phyloP scores from a whole-genome alignment of 2,329 filamentous ascomycete genomes.

The Diplocarpon mali region DNA sequence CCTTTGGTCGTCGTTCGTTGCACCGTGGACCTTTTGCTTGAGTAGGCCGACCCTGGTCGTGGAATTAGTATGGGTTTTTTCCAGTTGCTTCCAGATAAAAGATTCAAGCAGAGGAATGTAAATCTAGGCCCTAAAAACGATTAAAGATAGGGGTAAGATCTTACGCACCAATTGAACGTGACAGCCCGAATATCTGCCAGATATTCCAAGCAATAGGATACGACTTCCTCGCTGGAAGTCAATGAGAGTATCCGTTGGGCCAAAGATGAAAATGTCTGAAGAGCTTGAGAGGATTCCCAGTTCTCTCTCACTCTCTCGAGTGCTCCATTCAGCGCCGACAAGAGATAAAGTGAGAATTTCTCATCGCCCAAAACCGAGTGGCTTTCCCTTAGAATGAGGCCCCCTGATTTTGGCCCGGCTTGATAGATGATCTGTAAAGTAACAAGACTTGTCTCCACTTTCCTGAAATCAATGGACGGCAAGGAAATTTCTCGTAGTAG shows the following conservation, averaged over 20 bases:
- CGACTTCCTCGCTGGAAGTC: constrained; percentile 16
- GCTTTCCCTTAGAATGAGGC: constrained; percentile 20
- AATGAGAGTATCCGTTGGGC: constrained; percentile 34
- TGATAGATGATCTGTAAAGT: constrained; percentile 40
- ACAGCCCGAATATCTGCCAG: constrained; percentile 27
- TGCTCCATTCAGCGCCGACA: constrained; percentile 26
- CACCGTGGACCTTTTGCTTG: constrained; percentile 1
- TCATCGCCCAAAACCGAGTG: constrained; percentile 30
- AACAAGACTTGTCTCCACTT: constrained; percentile 35
- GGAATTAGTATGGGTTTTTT: too few species aligned
- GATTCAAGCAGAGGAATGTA: too few species aligned
- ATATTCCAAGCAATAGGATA: constrained; percentile 22
- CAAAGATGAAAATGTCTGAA: constrained; percentile 32
- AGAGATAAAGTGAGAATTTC: constrained; percentile 27
- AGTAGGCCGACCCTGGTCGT: constrained; percentile 19
- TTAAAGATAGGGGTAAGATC: too few species aligned
- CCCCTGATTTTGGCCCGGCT: constrained; percentile 29
- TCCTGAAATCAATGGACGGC: constrained; percentile 39
- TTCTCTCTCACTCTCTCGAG: constrained; percentile 33
- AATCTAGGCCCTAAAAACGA: too few species aligned
- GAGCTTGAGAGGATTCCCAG: constrained; percentile 37
- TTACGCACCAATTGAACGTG: constrained; percentile 27
- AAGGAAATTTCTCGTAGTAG: constrained; percentile 38
- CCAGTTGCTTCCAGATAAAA: too few species aligned
- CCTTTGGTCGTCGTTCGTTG: constrained; percentile 23